Evolutionary conservation across 2,329 filamentous ascomycete species (phyloP), one percentile per base, ranked within the genome.

Genomic region (Rutstroemia sp.): DNA sequence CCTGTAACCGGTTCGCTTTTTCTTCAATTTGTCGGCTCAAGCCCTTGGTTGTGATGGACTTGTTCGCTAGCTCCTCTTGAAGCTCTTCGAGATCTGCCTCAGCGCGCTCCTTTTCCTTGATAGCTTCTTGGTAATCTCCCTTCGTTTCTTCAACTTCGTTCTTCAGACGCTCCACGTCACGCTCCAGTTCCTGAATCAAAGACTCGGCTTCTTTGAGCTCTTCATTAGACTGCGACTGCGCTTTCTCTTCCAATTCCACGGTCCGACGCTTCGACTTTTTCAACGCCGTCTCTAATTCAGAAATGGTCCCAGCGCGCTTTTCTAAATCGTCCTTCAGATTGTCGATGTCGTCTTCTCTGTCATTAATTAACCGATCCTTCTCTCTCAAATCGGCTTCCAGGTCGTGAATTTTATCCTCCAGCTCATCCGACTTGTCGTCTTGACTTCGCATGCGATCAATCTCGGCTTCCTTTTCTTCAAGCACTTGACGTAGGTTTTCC

Each of bases 41-140:
- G 2, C 86, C 87, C 67, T 88, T 90, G 12, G 86, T 88, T 53
- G 83, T 82, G 39, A 90, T 79, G 0, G 88, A 92, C 64, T 90
- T 91, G 71, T 92, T 86, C 21, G 86, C 80, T 78, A 91, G 82
- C 64, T 91, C 88, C 54, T 89, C 86, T 60, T 88, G 86, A 23
- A 91, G 75, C 65, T 86, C 82, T 63, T 84, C 78, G 16, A 86
- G 72, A 57, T 86, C 78, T 6, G 71, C 73, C 63, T 84, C 79
- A 2, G 82, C 82, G 30, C 78, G 76, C 21, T 81, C 74, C 62
- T 80, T 82, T 56, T 83, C 76, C 1, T 73, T 67, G 7, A 77
- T 58, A 0, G 82, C 81, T 51, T 80, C 75, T 39, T 82, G 73
- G 17, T 80, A 70, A 61, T 78, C 78, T 12, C 79, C 75, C 62